Evolutionary conservation across 2,329 filamentous ascomycete species (phyloP), one percentile per base, ranked within the genome.

Genomic region (Claviceps africana): DNA sequence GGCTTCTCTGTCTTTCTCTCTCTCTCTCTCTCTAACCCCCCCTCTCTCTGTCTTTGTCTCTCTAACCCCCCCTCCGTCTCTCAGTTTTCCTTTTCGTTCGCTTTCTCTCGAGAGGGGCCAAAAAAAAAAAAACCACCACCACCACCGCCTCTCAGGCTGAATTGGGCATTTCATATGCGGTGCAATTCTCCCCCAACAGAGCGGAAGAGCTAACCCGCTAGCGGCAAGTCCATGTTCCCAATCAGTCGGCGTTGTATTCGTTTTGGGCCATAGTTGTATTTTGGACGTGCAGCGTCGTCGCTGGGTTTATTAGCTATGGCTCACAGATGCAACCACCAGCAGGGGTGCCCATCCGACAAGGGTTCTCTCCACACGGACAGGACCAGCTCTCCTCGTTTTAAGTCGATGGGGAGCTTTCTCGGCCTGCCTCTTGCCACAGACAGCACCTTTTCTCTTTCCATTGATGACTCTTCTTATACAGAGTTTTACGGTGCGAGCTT

Each of bases 401-500:
- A 50, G 42, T 50, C 51, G 21, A 56, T 54, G 53, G 55, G 51
- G 47, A 55, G 52, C 35, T 58, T 58, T 49, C 47, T 56, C 28
- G 44, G 56, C 47, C 52, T 54, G 30, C 52, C 9, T 51, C n/a
- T 47, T 50, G 46, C 53, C 52, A 43, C 53, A 2, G 33, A 15
- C 31, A 51, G 30, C 37, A 45, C 35, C 2, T 39, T 48, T 42
- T 50, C 44, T 13, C 22, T 43, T 13, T 17, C 30, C 13, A 21
- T 39, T 42, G n/a, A 39, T 49, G 51, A 44, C 15, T 21, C 19
- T 21, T 22, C 35, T 13, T 31, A 40, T 40, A 19, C 22, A 35
- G 28, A 48, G 35, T 47, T 37, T 25, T 35, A 46, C 48, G 43
- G 51, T 40, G 35, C 50, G 50, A 57, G 50, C 47, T 47, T 54